Base-by-base conservation (phyloP, 768 basidiomycete genomes). In the Hypholoma fasciculare region DNA sequence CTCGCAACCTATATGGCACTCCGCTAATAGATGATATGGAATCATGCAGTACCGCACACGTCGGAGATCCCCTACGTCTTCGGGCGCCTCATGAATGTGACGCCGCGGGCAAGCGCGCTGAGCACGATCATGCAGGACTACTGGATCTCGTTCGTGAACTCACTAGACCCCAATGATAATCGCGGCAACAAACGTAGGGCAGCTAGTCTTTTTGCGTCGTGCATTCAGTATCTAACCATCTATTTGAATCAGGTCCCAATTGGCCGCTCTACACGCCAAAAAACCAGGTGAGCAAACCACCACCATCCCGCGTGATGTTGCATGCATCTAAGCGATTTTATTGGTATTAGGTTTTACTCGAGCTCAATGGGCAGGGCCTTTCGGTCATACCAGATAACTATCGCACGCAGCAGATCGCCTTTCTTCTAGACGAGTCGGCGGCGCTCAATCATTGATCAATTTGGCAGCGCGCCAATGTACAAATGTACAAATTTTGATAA, bases 111-210 rank as follows among this genome's bases (percentile, higher is more conserved):
- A 5, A 40, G 52, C 36, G 51, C 47, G 3, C 44, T 73, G 4
- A 74, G 73, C 50, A 57, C 47, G 3, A 38, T 63, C 6, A 73
- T 77, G 66, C 65, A 72, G 23, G 72, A 76, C 52, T 76, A 76
- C 48, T 76, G 74, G 75, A 65, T 77, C 7, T 76, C 75, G 8
- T 77, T 76, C 38, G 69, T 69, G 1, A 69, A 63, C 5, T 69
- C 64, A 39, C 46, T 77, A 37, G 64, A 72, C 53, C 75, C 74
- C 1, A 77, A 77, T 59, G 74, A 77, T 49, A 67, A 67, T 0
- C 63, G 61, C 14, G 72, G 73, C 34, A 40, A 50, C 14, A 26
- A 23, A 13, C 54, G 51, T 47, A 23, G 48, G 56, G 36, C 13
- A 26, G n/a, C 20, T 14, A 26, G 17, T 38, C 23, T 34, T 42